Conservation (phyloP, 768 basidiomycete genomes). For the Tremella fuciformis region DNA sequence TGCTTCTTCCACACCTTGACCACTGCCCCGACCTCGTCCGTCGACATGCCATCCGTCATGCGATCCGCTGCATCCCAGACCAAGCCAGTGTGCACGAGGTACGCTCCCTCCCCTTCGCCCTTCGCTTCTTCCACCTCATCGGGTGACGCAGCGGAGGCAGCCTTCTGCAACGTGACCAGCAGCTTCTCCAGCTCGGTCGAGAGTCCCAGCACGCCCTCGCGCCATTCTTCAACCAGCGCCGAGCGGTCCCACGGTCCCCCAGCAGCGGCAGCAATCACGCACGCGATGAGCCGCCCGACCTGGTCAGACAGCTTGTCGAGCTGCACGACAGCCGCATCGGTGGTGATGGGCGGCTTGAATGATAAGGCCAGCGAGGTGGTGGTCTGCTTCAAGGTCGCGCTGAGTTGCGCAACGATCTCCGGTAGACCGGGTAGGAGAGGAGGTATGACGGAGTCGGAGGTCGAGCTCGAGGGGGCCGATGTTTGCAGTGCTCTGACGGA, state of each 20-base stretch:
- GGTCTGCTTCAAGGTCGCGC: slow-evolving; percentile 23
- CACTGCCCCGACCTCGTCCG: slow-evolving; percentile 24
- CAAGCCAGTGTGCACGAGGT: slow-evolving; percentile 35
- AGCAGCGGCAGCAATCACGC: slow-evolving; percentile 21
- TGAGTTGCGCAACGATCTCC: slow-evolving; percentile 19
- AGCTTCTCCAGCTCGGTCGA: slow-evolving; percentile 16
- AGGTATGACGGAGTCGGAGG: background rate
- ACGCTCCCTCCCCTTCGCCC: slow-evolving; percentile 14
- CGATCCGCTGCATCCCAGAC: slow-evolving; percentile 42
- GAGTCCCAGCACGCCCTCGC: slow-evolving; percentile 19
- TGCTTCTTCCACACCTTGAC: slow-evolving; percentile 29
- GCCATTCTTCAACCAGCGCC: slow-evolving; percentile 36
- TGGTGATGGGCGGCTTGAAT: slow-evolving; percentile 41
- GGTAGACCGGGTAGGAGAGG: slow-evolving; percentile 17
- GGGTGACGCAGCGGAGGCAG: background rate
- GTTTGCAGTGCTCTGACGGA: background rate
- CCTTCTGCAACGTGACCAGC: slow-evolving; percentile 15
- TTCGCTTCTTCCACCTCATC: background rate
- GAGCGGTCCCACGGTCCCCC: background rate
- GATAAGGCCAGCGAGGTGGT: slow-evolving; percentile 34
- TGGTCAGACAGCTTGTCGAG: slow-evolving; percentile 31
- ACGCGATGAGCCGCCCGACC: slow-evolving; percentile 23
- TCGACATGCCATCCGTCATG: slow-evolving; percentile 15
- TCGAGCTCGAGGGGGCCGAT: background rate
- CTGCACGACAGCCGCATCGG: slow-evolving; percentile 29